These are phyloP conservation scores for Lanmaoa pseudosensibilis DNA, from an alignment of 768 basidiomycete species.

Conservation along the genomic window DNA sequence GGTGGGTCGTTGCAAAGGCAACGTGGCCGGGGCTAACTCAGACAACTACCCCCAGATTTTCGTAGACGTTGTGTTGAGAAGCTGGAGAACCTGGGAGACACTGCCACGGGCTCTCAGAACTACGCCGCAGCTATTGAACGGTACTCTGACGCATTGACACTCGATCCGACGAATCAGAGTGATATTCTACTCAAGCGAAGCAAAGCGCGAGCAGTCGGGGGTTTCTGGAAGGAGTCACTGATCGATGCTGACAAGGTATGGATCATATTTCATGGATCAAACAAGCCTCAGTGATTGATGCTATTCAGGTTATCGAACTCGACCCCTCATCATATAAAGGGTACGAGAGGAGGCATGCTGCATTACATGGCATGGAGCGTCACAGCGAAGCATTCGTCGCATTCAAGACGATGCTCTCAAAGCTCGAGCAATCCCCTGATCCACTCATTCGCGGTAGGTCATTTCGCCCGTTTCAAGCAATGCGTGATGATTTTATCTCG, in stretches of 20 bases:
- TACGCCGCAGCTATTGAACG: neutral
- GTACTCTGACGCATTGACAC: neutral
- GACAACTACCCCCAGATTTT: neutral
- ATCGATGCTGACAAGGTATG: slow-evolving; percentile 9
- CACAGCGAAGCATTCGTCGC: neutral
- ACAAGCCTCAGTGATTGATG: neutral
- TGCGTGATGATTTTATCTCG: neutral
- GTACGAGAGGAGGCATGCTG: neutral
- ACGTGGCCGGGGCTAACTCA: too few species aligned
- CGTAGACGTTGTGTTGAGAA: neutral
- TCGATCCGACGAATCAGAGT: rapidly evolving
- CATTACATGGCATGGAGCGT: neutral
- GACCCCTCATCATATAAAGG: neutral
- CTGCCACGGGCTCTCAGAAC: neutral
- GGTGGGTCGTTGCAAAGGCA: neutral
- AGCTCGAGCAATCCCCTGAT: neutral
- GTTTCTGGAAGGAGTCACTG: slow-evolving; percentile 1
- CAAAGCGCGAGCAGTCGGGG: neutral
- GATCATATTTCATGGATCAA: neutral
- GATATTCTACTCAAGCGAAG: slow-evolving; percentile 8
- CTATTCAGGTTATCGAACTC: slow-evolving; percentile 1
- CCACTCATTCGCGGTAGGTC: neutral
- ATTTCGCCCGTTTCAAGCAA: neutral
- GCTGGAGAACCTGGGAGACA: neutral
- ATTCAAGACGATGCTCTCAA: neutral